A percentile compares a stretch with the other conserved stretches of the same genome.
phyloP scores from a whole-genome alignment of 306 rosid species.

The Arachis hypogaea region DNA sequence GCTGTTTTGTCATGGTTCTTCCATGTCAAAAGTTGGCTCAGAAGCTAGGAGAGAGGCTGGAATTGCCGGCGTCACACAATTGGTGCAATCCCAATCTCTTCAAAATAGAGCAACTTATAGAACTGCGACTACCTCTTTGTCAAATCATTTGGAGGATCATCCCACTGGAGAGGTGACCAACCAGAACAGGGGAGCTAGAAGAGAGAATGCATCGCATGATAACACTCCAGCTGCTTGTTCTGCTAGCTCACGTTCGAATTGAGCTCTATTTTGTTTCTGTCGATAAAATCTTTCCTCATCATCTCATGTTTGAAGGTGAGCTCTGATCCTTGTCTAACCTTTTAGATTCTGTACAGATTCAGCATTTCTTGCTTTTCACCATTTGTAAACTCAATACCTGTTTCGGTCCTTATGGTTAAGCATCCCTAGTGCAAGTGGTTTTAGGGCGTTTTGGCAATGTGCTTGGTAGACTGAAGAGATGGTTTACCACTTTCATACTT shows the following conservation, averaged over 20 bases:
- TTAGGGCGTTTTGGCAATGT: background rate
- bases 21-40: slow-evolving; percentile 65
- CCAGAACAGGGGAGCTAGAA: slow-evolving; percentile 46
- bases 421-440: background rate
- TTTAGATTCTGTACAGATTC: background rate
- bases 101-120: slow-evolving; percentile 53
- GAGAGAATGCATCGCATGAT: slow-evolving; percentile 43
- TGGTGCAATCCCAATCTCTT: slow-evolving; percentile 62
- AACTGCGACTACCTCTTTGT: slow-evolving; percentile 40
- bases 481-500: background rate
- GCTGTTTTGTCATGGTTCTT: slow-evolving; percentile 67
- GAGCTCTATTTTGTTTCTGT: slow-evolving; percentile 47
- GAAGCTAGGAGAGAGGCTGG: slow-evolving; percentile 68
- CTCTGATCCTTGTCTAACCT: background rate
- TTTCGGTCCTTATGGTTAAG: background rate
- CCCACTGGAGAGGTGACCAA: slow-evolving; percentile 45
- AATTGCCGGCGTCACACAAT: slow-evolving; percentile 63
- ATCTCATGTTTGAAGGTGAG: slow-evolving; percentile 73
- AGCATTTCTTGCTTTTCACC: background rate
- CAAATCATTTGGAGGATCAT: slow-evolving; percentile 41
- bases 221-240: slow-evolving; percentile 51
- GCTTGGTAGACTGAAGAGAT: background rate
- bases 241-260: slow-evolving; percentile 52
- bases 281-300: slow-evolving; percentile 63
- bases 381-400: slow-evolving; percentile 23